Evolutionary conservation across 2,329 filamentous ascomycete genomes (phyloP), one percentile per base, ranked within the genome.

Genomic region (Ceratocystis diversiconidia): DNA sequence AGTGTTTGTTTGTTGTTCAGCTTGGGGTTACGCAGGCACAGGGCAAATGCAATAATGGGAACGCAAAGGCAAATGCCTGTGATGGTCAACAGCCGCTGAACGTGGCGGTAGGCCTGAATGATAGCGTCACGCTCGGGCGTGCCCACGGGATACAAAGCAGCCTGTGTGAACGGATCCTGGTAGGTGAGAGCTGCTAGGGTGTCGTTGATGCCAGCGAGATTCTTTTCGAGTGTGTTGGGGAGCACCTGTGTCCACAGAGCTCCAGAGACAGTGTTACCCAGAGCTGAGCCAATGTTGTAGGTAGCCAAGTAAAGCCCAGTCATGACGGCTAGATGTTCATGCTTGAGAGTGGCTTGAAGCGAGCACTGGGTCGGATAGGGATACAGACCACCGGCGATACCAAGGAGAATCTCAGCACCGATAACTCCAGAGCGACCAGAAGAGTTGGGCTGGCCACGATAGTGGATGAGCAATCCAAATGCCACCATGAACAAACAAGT

Each of bases 311-410:
- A 87, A 19, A 87, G 72, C 50, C 80, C 83, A 0, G 84, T 87
- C 68, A 87, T 80, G 68, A 86, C 81, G 55, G 85, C 85, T 41
- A 87, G 76, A 69, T 86, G 71, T 72, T 80, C 78, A 72, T 80
- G 78, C 69, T 73, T 74, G 63, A 78, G 71, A 25, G 71, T 71
- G 22, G 73, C 71, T 69, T 80, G 78, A 0, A 79, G 72, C 1
- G 76, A 77, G 1, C 78, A 78, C 69, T 79, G 77, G 0, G 77
- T 75, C 2, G 78, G 76, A 70, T 79, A 80, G 0, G 78, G 76
- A 73, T 87, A 87, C 73, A 87, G 76, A 62, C 85, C 85, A 52
- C 84, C 84, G 0, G 82, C 83, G 63, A 86, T 77, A 69, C 85
- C 85, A 1, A 87, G 77, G 4, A 87, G 74, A 6, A 86, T 75